A percentile compares a stretch with the other conserved stretches of the same genome.
Conservation (phyloP, 2,329 filamentous ascomycete species). For the Karstenula rhodostoma region DNA sequence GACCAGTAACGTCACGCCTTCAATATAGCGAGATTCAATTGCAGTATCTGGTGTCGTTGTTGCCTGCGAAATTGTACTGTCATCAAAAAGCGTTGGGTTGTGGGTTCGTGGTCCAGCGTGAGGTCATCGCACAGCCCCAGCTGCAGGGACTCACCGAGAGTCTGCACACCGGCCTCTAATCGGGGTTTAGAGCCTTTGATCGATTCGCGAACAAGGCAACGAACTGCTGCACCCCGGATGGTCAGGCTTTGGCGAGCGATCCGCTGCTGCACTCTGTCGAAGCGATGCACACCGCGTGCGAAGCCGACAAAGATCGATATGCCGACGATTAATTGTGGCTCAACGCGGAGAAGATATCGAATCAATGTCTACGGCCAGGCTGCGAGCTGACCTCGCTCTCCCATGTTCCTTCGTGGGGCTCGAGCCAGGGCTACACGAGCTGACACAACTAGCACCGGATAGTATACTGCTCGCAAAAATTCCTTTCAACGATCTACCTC, state of each 20-base stretch:
- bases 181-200: not conserved
- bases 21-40: not conserved
- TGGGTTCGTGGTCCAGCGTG: constrained; percentile 8
- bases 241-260: not conserved
- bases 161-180: constrained; percentile 2
- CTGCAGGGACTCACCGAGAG: constrained; percentile 5
- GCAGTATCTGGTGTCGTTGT: not conserved
- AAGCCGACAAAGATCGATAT: not conserved
- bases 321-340: not conserved
- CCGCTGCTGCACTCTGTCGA: not conserved
- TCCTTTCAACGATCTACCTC: not conserved
- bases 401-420: not conserved
- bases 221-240: constrained; percentile 13
- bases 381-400: not conserved
- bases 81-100: constrained; percentile 10
- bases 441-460: not conserved
- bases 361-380: not conserved
- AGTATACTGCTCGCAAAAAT: not conserved
- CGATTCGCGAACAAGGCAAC: constrained; percentile 15
- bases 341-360: not conserved
- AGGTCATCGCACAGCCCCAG: constrained; percentile 16
- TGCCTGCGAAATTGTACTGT: not conserved
- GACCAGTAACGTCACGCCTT: constrained; percentile 8
- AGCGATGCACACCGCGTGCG: not conserved
- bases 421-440: not conserved